Conservation (phyloP, 2,329 filamentous ascomycete species). For the Sclerotinia glacialis region DNA sequence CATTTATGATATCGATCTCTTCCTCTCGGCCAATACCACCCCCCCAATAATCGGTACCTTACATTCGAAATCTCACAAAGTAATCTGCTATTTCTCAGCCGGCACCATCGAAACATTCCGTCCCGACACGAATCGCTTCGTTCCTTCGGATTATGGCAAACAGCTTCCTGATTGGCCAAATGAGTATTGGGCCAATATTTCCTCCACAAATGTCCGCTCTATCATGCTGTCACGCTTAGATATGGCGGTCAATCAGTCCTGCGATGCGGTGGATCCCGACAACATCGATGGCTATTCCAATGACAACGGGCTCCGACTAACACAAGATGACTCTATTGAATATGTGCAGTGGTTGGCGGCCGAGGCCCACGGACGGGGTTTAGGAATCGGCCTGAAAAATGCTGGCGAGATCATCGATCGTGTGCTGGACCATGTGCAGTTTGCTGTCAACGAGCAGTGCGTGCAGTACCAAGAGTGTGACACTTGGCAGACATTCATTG, state of each 20-base stretch:
- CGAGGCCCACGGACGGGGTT: slow-evolving; percentile 51
- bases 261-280: slow-evolving; percentile 67
- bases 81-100: slow-evolving; percentile 74
- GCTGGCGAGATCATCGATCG: slow-evolving; percentile 51
- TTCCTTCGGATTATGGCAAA: slow-evolving; percentile 52
- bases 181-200: slow-evolving; percentile 64
- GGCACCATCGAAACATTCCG: slow-evolving; percentile 65
- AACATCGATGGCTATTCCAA: slow-evolving; percentile 68
- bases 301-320: slow-evolving; percentile 57
- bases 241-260: slow-evolving; percentile 58
- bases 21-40: slow-evolving; percentile 43
- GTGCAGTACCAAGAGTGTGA: slow-evolving; percentile 59
- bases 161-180: slow-evolving; percentile 60
- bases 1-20: slow-evolving; percentile 42
- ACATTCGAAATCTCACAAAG: slow-evolving; percentile 52
- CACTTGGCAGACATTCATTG: slow-evolving; percentile 56
- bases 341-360: slow-evolving; percentile 60
- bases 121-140: slow-evolving; percentile 53
- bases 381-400: slow-evolving; percentile 69
- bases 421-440: slow-evolving; percentile 23
- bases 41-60: slow-evolving; percentile 47
- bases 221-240: slow-evolving; percentile 62
- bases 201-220: slow-evolving; percentile 53
- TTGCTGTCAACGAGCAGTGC: slow-evolving; percentile 58
- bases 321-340: slow-evolving; percentile 52